phyloP scores from a whole-genome alignment of 306 rosid genomes.

The barrel medic (Medicago truncatula) region DNA sequence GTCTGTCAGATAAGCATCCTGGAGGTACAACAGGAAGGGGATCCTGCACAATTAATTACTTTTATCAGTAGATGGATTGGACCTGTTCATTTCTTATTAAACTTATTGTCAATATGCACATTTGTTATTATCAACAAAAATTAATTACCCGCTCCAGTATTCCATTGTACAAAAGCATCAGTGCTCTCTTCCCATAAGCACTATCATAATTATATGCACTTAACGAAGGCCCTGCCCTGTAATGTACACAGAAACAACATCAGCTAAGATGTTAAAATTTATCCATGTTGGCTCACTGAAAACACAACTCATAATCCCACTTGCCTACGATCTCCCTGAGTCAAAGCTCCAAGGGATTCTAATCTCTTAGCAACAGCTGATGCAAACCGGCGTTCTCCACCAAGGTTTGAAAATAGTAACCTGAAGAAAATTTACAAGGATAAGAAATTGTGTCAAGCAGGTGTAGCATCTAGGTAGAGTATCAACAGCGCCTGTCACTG shows the following conservation, averaged over 20 bases:
- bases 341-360: conserved; percentile 95
- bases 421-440: conserved; percentile 51
- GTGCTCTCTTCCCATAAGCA: conserved; percentile 87
- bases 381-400: conserved; percentile 98
- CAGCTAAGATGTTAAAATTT: conserved; percentile 35
- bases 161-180: conserved; percentile 85
- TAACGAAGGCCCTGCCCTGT: conserved; percentile 92
- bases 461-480: not conserved
- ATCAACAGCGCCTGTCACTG: not conserved
- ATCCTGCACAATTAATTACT: conserved; percentile 59
- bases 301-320: conserved; percentile 45
- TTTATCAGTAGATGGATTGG: conserved; percentile 44
- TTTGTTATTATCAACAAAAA: conserved; percentile 37
- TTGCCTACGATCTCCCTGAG: conserved; percentile 99
- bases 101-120: conserved; percentile 22
- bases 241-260: conserved; percentile 41
- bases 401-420: conserved; percentile 90
- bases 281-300: conserved; percentile 15
- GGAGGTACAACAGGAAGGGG: conserved; percentile 89
- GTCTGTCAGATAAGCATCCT: conserved; percentile 82
- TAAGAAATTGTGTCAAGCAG: conserved; percentile 24
- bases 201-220: conserved; percentile 97
- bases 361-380: conserved; percentile 98
- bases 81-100: conserved; percentile 26
- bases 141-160: conserved; percentile 85